A percentile compares a stretch with the other conserved stretches of the same genome.
These are phyloP conservation scores for Diaporthe amygdali DNA, from an alignment of 2,329 filamentous ascomycete genomes.

Conservation along the genomic window DNA sequence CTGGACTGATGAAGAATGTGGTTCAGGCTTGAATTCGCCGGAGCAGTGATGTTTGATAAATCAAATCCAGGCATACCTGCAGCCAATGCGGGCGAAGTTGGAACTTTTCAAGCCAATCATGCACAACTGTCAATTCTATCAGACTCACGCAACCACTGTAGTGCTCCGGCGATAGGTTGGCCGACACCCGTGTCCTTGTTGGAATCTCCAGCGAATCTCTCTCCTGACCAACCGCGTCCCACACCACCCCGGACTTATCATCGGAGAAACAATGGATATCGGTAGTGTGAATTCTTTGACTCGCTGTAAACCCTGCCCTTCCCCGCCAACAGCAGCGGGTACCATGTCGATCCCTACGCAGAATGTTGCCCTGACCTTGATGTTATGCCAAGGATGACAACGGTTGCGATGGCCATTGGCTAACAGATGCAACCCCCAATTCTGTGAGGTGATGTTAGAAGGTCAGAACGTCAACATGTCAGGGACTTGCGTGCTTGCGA, in stretches of 20 bases:
- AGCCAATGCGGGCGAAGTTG: too few species aligned
- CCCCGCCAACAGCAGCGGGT: not conserved
- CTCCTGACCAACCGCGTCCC: not conserved
- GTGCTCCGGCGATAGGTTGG: not conserved
- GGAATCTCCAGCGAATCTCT: not conserved
- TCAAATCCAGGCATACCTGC: too few species aligned
- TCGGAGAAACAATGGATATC: not conserved
- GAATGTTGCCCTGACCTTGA: not conserved
- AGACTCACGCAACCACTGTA: not conserved
- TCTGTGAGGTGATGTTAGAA: not conserved
- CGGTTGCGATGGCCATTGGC: not conserved
- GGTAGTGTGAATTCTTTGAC: not conserved
- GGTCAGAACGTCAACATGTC: not conserved
- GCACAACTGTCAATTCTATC: not conserved
- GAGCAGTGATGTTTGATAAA: too few species aligned
- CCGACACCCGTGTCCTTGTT: not conserved
- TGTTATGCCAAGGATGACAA: not conserved
- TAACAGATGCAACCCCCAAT: not conserved
- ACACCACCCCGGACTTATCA: not conserved
- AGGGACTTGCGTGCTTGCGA: conserved; percentile 10
- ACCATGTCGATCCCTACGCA: not conserved
- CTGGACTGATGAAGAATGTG: too few species aligned
- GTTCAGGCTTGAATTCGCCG: too few species aligned
- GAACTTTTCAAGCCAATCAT: too few species aligned
- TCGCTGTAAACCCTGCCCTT: not conserved